Evolutionary conservation across 2,329 filamentous ascomycete genomes (phyloP), one percentile per base, ranked within the genome.

Genomic region (Thielaviopsis ethacetica): DNA sequence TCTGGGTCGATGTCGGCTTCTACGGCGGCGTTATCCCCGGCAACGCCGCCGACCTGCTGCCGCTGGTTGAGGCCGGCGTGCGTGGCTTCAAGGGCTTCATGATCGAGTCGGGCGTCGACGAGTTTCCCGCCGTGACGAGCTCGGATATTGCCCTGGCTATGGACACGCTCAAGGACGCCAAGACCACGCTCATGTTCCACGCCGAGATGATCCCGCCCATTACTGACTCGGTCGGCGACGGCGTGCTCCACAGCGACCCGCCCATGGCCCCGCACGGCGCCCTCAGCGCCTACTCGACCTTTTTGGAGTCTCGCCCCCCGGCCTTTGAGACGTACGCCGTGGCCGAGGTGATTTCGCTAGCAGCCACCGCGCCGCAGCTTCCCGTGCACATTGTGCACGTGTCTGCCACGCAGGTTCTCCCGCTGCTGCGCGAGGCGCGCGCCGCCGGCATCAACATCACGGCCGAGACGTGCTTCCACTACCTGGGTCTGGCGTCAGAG

Each of bases 1-100:
- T 91, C 72, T 98, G 91, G 91, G 89, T 97, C 26, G 93, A 97
- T 66, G 91, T 97, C n/a, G 93, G 90, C 30, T 97, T 98, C 71
- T 97, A 97, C 68, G 93, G 93, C 26, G 93, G 93, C 34, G 83
- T 97, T 47, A 83, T 98, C 54, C 93, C 93, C 3, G 93, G 91
- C 1, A 98, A 98, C 68, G 80, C 84, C 2, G 71, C 79, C 12
- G 83, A 97, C 66, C 73, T 98, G 59, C 82, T 88, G 65, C 84
- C 83, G 0, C 76, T 98, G 3, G 86, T 97, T 0, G 79, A 88
- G 59, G 86, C 83, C 49, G 93, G 93, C 58, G 91, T 97, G 12
- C 79, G 91, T 63, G 93, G 93, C 13, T 97, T 98, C 78, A 98
- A 98, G 73, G 91, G 91, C 0, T 98, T 98, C 71, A 72, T 98